Evolutionary conservation across 352 stramenopile genomes (phyloP), one percentile per base, ranked within the genome.

Genomic region (Peronospora farinosa): DNA sequence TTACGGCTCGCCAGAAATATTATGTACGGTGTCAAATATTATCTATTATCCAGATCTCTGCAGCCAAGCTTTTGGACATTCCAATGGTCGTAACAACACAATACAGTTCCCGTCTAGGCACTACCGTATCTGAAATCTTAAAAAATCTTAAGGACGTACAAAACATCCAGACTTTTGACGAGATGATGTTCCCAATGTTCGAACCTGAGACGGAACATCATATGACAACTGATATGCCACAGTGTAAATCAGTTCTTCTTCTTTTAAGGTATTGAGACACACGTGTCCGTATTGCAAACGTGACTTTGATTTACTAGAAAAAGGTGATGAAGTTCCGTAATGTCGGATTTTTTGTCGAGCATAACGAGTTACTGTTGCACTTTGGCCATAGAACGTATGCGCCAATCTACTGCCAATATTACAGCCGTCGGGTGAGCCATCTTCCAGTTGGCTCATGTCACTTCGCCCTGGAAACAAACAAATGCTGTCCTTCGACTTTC

Each of bases 171-270:
- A 74, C 89, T 4, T 98, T 98, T 55, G 90, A 98, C 74, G 99
- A 99, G 81, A 98, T 95, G 63, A 77, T 95, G 47, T 99, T 99
- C 71, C 97, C 87, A 12, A 99, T 99, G 96, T 66, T 97, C 37
- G 97, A 93, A 16, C 65, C 76, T 16, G 93, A 98, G 52, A 86
- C 98, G 11, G 67, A 80, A 21, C 53, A 65, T 21, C 72, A 97
- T 55, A 51, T 98, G 31, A 49, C 68, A 25, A 51, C 36, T 11
- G 59, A 61, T 35, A 66, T 72, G 47, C 54, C 57, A 17, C 56
- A 78, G 47, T 74, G 74, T 59, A 89, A 72, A 61, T 93, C 85
- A 7, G 78, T 96, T 40, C 77, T 98, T 28, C 68, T 99, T n/a
- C 97, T 97, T 38, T n/a, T n/a, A n/a, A n/a, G 96, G 96, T 27